Base-by-base conservation (phyloP, 164 flowering plant species). In the Litsea cubeba region DNA sequence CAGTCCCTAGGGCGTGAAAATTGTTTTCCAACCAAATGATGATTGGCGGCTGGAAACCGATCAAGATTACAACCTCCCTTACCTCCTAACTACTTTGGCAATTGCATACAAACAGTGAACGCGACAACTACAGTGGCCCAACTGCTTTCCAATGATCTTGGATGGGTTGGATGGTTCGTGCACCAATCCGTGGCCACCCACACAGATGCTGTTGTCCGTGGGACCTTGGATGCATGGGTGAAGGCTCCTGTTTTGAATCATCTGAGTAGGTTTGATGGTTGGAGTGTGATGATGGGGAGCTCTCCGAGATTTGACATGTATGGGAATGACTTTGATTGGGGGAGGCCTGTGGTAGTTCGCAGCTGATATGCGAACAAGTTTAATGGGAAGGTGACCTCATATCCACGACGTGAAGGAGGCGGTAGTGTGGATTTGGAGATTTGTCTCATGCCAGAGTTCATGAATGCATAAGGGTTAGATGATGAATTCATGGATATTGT, bases 351-450 rank as follows among this genome's bases (percentile, higher is more conserved):
- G 1, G 58, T 62, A 12, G 79, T 89, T 10, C 76, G 93, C 51
- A 91, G 91, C 40, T 93, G 95, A 0, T 32, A 79, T 69, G 90
- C 93, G 3, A 87, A 91, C 68, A 89, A 89, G 63, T 87, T 88
- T 65, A 90, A 87, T 71, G 95, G 95, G 0, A 88, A 89, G 86
- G 86, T 91, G 23, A 85, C 89, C 23, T 92, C 92, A 0, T 89
- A 84, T 71, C 93, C 87, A 0, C 90, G 93, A 5, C 25, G 88
- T 50, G 88, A 87, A 68, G 91, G 88, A 1, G 76, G 79, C 49
- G 90, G 91, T 17, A 84, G 87, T 71, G 88, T 90, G 10, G 95
- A 89, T 78, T 81, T 89, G 25, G 94, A 90, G 81, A 91, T 90
- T 10, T 87, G 84, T 26, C 76, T 90, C 72, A 73, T 85, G 4